Base-by-base conservation (phyloP, 2,329 filamentous ascomycete genomes). In the Phaeosphaeria sp. region DNA sequence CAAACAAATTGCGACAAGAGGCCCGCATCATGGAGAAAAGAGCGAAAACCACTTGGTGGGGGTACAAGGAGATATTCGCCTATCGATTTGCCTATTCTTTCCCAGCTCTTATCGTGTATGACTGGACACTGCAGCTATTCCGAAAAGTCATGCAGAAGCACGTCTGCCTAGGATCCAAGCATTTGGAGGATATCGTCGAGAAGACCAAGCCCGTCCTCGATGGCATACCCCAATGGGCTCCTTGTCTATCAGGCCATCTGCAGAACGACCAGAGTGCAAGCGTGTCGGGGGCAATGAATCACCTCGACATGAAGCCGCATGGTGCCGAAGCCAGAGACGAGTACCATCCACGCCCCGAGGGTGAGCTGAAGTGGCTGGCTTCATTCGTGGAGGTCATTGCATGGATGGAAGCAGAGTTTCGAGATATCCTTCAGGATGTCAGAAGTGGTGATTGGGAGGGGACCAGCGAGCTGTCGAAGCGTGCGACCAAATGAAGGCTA, bases 71-170 rank as follows among this genome's bases (percentile, higher is more conserved):
- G 1, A 13, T 25, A n/a, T 45, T 24, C 18, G 13, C 18, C 15
- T 53, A 45, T 22, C 55, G 58, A 7, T 63, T 60, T 21, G 36
- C n/a, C 6, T 40, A n/a, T 17, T 18, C 22, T 2, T 58, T 56
- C 33, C 56, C 58, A 49, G 48, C 52, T 2, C 47, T 63, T 20
- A 45, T 64, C 9, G 56, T 58, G 24, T 64, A 61, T 36, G 55
- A 61, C 24, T 56, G 55, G 33, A 45, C 44, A 9, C 15, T 51
- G 18, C 49, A 52, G 6, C 30, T 57, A 3, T 61, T 59, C 24
- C 17, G 49, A 20, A 27, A 53, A 18, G 18, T 46, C 27, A 18
- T 46, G 27, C 39, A 17, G 22, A 25, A 46, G 17, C 42, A 44
- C 18, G 42, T 22, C 42, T 13, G 9, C 18, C 42, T 22, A 22